These are phyloP conservation scores for Mycosphaerella arachidis DNA, from an alignment of 2,329 filamentous ascomycete species.

Conservation along the genomic window DNA sequence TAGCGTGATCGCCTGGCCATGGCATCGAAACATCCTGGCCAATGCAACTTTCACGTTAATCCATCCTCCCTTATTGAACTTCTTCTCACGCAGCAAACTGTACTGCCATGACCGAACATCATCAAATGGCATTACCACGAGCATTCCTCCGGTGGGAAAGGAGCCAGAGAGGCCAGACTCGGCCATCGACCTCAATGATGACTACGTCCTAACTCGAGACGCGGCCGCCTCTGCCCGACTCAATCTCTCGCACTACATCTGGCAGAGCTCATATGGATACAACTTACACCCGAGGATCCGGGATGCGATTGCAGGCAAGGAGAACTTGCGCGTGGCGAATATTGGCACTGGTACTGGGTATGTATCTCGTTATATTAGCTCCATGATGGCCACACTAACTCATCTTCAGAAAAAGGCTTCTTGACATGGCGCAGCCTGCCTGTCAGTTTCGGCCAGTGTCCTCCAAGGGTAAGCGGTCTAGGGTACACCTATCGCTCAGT, in stretches of 20 bases:
- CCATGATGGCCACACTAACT: background rate
- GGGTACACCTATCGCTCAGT: too few relatives aligned
- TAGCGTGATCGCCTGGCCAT: background rate
- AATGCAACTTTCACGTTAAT: background rate
- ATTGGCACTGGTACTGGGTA: constrained; percentile 21
- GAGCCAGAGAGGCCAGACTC: constrained; percentile 14
- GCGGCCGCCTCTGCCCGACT: constrained; percentile 19
- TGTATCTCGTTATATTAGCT: background rate
- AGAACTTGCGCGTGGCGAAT: constrained; percentile 16
- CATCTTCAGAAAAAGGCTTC: constrained; percentile 15
- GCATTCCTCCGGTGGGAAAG: constrained; percentile 1
- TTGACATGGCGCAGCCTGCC: constrained; percentile 21
- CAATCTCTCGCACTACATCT: constrained; percentile 22
- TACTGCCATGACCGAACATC: background rate
- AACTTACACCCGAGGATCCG: constrained; percentile 20
- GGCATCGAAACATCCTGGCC: background rate
- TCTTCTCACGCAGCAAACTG: too few relatives aligned
- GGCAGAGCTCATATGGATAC: constrained; percentile 22
- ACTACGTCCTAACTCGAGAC: constrained; percentile 22
- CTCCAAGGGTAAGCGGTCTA: constrained; percentile 3
- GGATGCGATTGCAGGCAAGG: constrained; percentile 12
- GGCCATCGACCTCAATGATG: constrained; percentile 17
- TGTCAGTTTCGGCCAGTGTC: constrained; percentile 20
- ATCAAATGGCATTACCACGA: background rate
- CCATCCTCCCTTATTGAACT: too few relatives aligned